Evolutionary conservation across 192 early-diverging fungal genomes (phyloP), one percentile per base, ranked within the genome.

Genomic region (Coemansia sp.): DNA sequence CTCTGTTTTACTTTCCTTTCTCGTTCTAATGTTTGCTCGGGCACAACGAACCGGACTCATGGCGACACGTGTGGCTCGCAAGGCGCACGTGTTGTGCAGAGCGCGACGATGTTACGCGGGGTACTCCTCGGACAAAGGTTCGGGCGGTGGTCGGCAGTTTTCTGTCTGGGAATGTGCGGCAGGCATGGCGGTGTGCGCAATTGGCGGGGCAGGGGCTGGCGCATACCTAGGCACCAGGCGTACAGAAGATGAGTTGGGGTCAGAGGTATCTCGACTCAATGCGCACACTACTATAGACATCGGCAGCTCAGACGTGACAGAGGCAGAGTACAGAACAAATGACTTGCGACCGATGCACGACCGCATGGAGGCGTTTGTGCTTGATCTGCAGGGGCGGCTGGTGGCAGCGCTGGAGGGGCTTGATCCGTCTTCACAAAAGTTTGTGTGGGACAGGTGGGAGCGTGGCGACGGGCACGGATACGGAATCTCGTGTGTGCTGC

Each of bases 401-500:
- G 87, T 89, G 21, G 26, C 44, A 34, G 82, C 69, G 52, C 67
- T 65, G 68, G 83, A 67, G 72, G 92, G 56, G 84, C 93, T 70
- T 57, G 81, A 60, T 52, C 92, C 34, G 84, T 84, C 67, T 1
- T 39, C 22, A 74, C 83, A 34, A 69, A 82, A 38, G 75, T 97
- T 96, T 68, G 60, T 81, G 17, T 82, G 86, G 21, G 93, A 95
- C 71, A 50, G 72, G 19, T 99, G 97, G 97, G 70, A 86, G 50
- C 85, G 97, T 18, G 72, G 75, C n/a, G 93, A 97, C 67, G 95
- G 95, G 32, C 63, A 68, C 24, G 97, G 97, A 8, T 88, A 90
- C 40, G 97, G 97, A 21, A 87, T 92, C 48, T 93, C 94, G 18
- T 92, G 91, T 74, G 91, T 97, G 8, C 65, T 99, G 29, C 91